A percentile compares a stretch with the other conserved stretches of the same genome.
These are phyloP conservation scores for Tolypocladium ophioglossoides DNA, from an alignment of 2,329 filamentous ascomycete species.

Conservation along the genomic window DNA sequence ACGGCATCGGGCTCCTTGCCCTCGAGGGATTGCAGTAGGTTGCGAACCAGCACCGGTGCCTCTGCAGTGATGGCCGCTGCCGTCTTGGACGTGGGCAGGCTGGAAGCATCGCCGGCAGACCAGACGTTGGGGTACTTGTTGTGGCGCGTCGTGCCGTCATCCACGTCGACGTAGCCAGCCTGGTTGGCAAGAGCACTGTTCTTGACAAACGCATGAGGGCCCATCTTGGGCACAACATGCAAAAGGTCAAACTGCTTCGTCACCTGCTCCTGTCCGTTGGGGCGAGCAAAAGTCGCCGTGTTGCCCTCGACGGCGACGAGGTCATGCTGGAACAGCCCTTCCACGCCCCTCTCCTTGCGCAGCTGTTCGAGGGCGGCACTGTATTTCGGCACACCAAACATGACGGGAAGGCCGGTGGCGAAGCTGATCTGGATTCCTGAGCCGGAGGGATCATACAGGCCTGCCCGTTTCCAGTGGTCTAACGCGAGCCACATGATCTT, in stretches of 20 bases:
- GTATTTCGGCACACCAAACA: constrained; percentile 54
- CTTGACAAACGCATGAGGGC: constrained; percentile 42
- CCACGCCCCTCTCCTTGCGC: constrained; percentile 42
- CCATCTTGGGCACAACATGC: constrained; percentile 50
- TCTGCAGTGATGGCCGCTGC: constrained; percentile 41
- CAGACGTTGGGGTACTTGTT: constrained; percentile 45
- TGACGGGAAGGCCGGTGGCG: constrained; percentile 42
- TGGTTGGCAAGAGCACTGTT: constrained; percentile 42
- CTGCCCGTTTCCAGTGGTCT: constrained; percentile 45
- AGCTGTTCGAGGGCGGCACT: constrained; percentile 41
- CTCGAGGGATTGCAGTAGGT: constrained; percentile 32
- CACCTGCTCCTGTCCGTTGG: constrained; percentile 31
- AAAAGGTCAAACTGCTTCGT: constrained; percentile 40
- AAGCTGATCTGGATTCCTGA: constrained; percentile 42
- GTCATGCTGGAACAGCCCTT: constrained; percentile 48
- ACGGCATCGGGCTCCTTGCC: constrained; percentile 30
- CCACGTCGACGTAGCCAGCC: constrained; percentile 47
- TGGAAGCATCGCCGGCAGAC: constrained; percentile 49
- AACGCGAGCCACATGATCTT: constrained; percentile 53
- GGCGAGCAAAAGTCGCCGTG: constrained; percentile 37
- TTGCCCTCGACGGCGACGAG: constrained; percentile 42
- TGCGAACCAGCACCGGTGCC: constrained; percentile 38
- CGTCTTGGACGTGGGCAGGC: constrained; percentile 46
- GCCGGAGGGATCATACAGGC: constrained; percentile 32
- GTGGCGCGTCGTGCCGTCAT: constrained; percentile 40